phyloP scores from a whole-genome alignment of 2,329 filamentous ascomycete genomes.

The Amesomyces nigricolor region DNA sequence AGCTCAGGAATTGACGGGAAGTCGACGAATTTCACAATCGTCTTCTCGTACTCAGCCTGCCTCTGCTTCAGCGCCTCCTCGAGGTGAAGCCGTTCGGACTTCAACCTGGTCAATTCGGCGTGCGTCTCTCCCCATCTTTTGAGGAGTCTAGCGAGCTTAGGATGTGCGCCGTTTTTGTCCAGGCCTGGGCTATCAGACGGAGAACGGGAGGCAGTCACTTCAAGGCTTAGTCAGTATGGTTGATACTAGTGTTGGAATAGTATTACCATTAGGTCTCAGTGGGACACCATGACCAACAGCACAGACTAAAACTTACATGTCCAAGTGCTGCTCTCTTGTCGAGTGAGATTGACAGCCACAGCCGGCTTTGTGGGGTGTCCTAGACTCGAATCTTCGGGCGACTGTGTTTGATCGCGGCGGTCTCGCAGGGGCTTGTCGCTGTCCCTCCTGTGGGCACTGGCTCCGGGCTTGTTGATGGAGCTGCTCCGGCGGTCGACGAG shows the following conservation, averaged over 20 bases:
- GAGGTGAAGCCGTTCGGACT: constrained; percentile 12
- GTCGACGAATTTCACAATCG: constrained; percentile 20
- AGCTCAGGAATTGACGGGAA: constrained; percentile 26
- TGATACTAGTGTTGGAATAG: neutral
- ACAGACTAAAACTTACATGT: constrained; percentile 3
- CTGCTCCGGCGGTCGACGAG: constrained; percentile 11
- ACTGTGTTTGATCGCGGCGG: constrained; percentile 2
- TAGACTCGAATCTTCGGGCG: neutral
- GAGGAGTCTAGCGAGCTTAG: constrained; percentile 1
- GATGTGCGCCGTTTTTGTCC: neutral
- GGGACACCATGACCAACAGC: too few relatives aligned
- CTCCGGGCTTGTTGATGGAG: neutral
- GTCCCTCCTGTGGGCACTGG: constrained; percentile 7
- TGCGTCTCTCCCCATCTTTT: constrained; percentile 3
- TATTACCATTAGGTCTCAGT: too few relatives aligned
- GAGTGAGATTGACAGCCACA: neutral
- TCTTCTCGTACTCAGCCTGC: constrained; percentile 22
- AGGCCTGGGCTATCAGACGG: neutral
- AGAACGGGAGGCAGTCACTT: constrained; percentile 3
- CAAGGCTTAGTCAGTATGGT: neutral
- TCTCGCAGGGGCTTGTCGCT: constrained; percentile 9
- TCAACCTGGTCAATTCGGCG: constrained; percentile 7
- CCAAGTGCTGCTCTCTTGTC: neutral
- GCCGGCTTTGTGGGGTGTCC: neutral
- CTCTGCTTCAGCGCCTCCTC: constrained; percentile 16